Base-by-base conservation (phyloP, 2,329 filamentous ascomycete genomes). In the Clarireedia paspali region DNA sequence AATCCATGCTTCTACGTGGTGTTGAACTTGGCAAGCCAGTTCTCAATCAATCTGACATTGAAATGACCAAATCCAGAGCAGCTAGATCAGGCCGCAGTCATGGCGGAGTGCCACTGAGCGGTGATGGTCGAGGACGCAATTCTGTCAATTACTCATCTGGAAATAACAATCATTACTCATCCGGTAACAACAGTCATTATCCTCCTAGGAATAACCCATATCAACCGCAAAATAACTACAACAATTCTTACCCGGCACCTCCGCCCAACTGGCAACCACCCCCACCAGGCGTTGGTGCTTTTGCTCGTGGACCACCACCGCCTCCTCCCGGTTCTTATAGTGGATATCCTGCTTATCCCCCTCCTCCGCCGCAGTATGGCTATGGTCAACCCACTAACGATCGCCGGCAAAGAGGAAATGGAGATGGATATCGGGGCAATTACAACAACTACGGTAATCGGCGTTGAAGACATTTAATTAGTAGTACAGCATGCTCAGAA, bases 1-100 rank as follows among this genome's bases (percentile, higher is more conserved):
- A 96, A 70, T 96, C 91, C 5, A 95, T 96, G 88, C 80, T 99
- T 14, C 78, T 99, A 38, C 85, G 90, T 2, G 94, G 94, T 12
- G 84, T 91, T 40, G 84, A 86, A 64, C 78, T 91, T 56, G 83
- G 88, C 4, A 73, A 79, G 2, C 83, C 89, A 1, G 86, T 83
- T 9, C 80, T 99, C 1, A 87, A 88, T 56, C 79, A 82, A 36
- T 81, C 80, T 57, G 91, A 96, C 66, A 83, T 92, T 53, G 86
- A 91, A 61, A 78, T 81, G 6, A 80, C 91, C 45, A 83, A 84
- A 67, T 78, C 80, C 53, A 85, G 87, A 68, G 76, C 85, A 36
- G 75, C 80, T 54, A 79, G 81, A 58, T 77, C 79, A 23, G 85
- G 89, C n/a, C 81, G 89, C 53, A 81, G 79, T 48, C 83, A 83